Conservation (phyloP, 2,329 filamentous ascomycete genomes). For the Fusarium mangiferae region DNA sequence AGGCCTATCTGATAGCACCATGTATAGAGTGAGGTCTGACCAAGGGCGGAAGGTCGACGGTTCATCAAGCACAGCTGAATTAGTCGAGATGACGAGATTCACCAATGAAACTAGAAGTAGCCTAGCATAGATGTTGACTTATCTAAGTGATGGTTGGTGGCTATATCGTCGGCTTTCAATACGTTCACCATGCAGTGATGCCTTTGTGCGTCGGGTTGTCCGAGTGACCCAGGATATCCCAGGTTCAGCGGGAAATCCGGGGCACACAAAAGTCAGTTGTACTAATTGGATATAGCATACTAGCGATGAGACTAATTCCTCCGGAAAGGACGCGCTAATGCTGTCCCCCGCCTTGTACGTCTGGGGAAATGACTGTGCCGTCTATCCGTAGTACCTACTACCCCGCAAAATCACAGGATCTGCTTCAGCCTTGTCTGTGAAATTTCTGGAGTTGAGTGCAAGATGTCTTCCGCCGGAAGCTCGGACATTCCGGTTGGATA, state of each 20-base stretch:
- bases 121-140: neutral
- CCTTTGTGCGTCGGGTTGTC: neutral
- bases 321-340: neutral
- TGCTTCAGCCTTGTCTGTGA: neutral
- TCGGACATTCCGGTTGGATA: neutral
- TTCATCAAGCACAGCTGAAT: constrained; percentile 2
- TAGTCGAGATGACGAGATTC: constrained; percentile 1
- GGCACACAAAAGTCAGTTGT: too few relatives aligned
- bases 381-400: neutral
- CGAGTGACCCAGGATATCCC: neutral
- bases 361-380: neutral
- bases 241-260: neutral
- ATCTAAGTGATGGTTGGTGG: rapidly evolving
- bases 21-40: neutral
- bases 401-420: neutral
- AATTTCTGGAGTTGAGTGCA: neutral
- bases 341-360: neutral
- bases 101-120: neutral
- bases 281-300: neutral
- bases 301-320: too few relatives aligned
- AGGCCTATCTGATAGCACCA: neutral
- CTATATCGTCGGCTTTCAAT: neutral
- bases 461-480: neutral
- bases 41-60: neutral
- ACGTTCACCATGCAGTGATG: too few relatives aligned